Evolutionary conservation across 2,329 filamentous ascomycete species (phyloP), one percentile per base, ranked within the genome.

Genomic region (Magnaporthiopsis poae): DNA sequence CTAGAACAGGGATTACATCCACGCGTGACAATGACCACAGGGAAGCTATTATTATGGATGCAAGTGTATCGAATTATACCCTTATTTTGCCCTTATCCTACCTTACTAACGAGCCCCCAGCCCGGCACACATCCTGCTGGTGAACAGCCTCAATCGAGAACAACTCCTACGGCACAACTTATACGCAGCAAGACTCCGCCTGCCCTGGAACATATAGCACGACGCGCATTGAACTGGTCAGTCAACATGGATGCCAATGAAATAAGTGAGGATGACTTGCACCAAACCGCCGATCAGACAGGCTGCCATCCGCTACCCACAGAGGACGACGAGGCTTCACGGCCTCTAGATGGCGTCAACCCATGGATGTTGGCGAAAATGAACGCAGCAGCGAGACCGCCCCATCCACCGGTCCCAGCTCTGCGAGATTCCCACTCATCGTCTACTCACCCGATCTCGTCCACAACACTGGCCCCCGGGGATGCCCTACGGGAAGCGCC

Each of bases 351-450:
- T 3, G 63, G 29, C 18, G 63, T 65, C 46, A 65, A 65, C 29
- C 63, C 63, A 39, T 65, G 63, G 63, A 27, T 65, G n/a, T 33
- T 65, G n/a, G 63, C 63, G 15, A 65, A 60, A 27, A 61, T 65
- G 52, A 65, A 60, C 25, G 52, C 63, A 15, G 39, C 63, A 9
- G 46, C 39, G n/a, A 63, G 39, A 18, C 35, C 15, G 35, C n/a
- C n/a, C 18, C 35, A 27, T 27, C 13, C n/a, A 18, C 18, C 62
- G 18, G 13, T 18, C 5, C 35, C 33, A 18, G 62, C 12, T 4
- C 2, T 27, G 13, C 5, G 12, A 27, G 35, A 8, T 8, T 33
- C 35, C 18, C n/a, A 46, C 2, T 5, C 12, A 18, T 29, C 18
- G n/a, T 11, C n/a, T 8, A 35, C 35, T 18, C 35, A 25, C 46